phyloP scores from a whole-genome alignment of 2,329 filamentous ascomycete species.

The Fusarium compactum region DNA sequence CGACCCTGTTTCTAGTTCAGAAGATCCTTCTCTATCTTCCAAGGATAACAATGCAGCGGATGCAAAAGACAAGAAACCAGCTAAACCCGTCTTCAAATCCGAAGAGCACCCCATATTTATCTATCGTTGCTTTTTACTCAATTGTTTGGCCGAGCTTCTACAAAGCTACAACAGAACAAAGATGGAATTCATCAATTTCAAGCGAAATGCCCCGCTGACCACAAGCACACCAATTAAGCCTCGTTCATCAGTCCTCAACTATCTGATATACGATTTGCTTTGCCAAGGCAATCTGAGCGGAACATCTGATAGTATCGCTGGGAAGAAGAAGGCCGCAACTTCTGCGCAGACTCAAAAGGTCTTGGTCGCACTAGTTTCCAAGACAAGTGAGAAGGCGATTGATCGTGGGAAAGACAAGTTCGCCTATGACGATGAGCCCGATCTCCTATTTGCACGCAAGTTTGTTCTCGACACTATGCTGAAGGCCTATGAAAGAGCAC shows the following conservation, averaged over 20 bases:
- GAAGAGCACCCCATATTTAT: constrained; percentile 97
- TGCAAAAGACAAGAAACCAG: constrained; percentile 70
- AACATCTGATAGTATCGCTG: constrained; percentile 77
- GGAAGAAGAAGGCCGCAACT: constrained; percentile 88
- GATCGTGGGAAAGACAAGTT: constrained; percentile 69
- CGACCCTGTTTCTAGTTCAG: constrained; percentile 49
- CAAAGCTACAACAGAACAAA: constrained; percentile 95
- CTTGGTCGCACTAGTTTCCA: constrained; percentile 86
- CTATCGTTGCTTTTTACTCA: constrained; percentile 94
- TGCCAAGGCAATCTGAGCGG: constrained; percentile 71
- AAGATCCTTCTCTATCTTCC: constrained; percentile 48
- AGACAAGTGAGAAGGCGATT: constrained; percentile 81
- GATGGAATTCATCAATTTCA: constrained; percentile 99
- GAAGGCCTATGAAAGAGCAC: constrained; percentile 91
- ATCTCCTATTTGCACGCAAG: constrained; percentile 90
- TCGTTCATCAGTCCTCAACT: constrained; percentile 91
- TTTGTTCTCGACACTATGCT: constrained; percentile 95
- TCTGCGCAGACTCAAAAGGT: constrained; percentile 88
- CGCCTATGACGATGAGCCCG: constrained; percentile 80
- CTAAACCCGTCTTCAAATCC: constrained; percentile 85
- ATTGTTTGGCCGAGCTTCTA: constrained; percentile 90
- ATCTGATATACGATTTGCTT: constrained; percentile 84
- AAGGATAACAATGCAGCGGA: constrained; percentile 52
- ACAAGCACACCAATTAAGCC: constrained; percentile 93
- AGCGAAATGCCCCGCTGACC: constrained; percentile 86